phyloP scores from a whole-genome alignment of 768 basidiomycete species.

The Rhizopogon vulgaris region DNA sequence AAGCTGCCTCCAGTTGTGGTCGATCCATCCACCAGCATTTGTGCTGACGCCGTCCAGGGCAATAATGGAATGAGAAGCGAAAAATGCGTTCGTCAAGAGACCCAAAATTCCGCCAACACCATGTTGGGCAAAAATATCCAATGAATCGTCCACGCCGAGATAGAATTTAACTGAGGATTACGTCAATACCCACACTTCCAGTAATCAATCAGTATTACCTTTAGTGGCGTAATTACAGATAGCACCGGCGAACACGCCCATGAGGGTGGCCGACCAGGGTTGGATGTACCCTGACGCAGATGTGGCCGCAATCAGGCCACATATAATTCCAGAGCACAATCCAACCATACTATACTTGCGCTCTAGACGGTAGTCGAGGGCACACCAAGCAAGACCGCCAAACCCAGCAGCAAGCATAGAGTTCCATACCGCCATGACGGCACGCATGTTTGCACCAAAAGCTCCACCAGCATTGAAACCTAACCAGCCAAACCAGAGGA shows the following conservation, averaged over 20 bases:
- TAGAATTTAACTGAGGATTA: conserved; percentile 54
- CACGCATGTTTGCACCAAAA: conserved; percentile 82
- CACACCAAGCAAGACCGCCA: conserved; percentile 81
- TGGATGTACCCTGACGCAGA: conserved; percentile 81
- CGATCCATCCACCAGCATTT: conserved; percentile 61
- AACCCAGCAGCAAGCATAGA: conserved; percentile 82
- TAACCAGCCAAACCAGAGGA: conserved; percentile 85
- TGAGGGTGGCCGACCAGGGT: conserved; percentile 69
- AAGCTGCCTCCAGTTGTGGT: conserved; percentile 75
- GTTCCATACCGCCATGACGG: conserved; percentile 82
- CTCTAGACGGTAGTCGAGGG: conserved; percentile 73
- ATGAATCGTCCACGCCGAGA: conserved; percentile 77
- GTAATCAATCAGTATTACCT: conserved; percentile 33
- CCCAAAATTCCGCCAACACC: conserved; percentile 81
- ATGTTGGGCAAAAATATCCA: conserved; percentile 94
- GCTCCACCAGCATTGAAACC: conserved; percentile 90
- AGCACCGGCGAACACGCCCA: conserved; percentile 67
- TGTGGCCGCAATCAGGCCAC: conserved; percentile 83
- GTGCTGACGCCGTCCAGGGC: conserved; percentile 62
- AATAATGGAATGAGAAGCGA: conserved; percentile 61
- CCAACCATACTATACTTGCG: conserved; percentile 86
- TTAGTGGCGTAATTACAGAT: conserved; percentile 83
- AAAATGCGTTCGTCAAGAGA: conserved; percentile 67
- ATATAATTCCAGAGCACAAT: conserved; percentile 86
- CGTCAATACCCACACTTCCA: conserved; percentile 7